These are phyloP conservation scores for Xylaria bambusicola DNA, from an alignment of 495 filamentous ascomycete genomes.

Conservation along the genomic window DNA sequence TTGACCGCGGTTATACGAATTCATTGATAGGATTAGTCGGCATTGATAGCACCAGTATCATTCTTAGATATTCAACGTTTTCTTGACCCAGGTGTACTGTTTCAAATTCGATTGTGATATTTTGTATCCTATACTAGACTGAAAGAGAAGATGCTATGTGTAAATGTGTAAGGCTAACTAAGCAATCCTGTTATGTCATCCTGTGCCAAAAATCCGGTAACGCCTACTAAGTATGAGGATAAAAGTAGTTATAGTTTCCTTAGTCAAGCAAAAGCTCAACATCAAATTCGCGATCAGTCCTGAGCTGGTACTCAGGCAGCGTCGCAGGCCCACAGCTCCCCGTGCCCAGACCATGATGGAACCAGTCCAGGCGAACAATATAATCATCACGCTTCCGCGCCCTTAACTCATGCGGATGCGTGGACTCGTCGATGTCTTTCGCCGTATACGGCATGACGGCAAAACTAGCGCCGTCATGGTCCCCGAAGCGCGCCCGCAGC, in stretches of 20 bases:
- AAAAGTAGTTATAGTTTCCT: not conserved
- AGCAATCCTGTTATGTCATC: not conserved
- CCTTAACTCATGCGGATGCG: constrained; percentile 62
- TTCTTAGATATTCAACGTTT: not conserved
- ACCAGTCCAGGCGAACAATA: constrained; percentile 62
- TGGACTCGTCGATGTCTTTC: constrained; percentile 54
- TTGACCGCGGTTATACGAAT: not conserved
- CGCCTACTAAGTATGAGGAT: not conserved
- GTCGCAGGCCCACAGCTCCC: constrained; percentile 56
- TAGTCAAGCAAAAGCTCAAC: constrained; percentile 49
- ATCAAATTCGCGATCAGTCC: constrained; percentile 46
- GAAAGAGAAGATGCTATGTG: too few relatives aligned
- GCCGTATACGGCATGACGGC: constrained; percentile 54
- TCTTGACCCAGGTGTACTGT: not conserved
- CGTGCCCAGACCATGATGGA: constrained; percentile 56
- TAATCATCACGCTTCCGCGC: constrained; percentile 48
- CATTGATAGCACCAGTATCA: constrained; percentile 3
- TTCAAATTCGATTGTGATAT: too few relatives aligned
- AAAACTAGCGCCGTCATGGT: constrained; percentile 51
- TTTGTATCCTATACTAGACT: not conserved
- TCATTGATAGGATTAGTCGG: not conserved
- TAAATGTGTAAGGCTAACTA: not conserved
- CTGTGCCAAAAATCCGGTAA: not conserved
- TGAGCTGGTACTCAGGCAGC: constrained; percentile 50
- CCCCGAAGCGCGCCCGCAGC: constrained; percentile 42